These are phyloP conservation scores for Trichophyton equinum DNA, from an alignment of 2,329 filamentous ascomycete species.

Conservation along the genomic window DNA sequence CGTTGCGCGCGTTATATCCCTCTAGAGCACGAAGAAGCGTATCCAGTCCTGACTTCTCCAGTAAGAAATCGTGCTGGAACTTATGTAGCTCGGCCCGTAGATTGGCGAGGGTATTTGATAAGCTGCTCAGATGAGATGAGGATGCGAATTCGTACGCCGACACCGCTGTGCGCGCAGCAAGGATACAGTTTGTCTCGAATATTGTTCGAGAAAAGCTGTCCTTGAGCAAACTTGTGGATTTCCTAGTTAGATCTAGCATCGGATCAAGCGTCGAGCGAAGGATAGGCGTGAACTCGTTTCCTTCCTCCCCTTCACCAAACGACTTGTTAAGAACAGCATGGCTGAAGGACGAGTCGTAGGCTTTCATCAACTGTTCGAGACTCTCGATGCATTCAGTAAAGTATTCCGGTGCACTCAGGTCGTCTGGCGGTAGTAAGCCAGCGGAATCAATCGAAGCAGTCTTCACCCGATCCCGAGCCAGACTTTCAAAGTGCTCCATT, in stretches of 20 bases:
- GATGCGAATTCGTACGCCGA: conserved; percentile 48
- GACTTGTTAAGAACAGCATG: conserved; percentile 32
- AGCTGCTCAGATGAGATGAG: conserved; percentile 43
- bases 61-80: conserved; percentile 60
- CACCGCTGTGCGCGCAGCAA: conserved; percentile 29
- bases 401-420: conserved; percentile 69
- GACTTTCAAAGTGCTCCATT: conserved; percentile 65
- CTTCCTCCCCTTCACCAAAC: conserved; percentile 47
- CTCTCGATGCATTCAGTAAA: conserved; percentile 67
- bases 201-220: conserved; percentile 35
- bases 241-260: conserved; percentile 55
- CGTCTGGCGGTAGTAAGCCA: conserved; percentile 54
- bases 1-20: conserved; percentile 21
- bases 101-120: conserved; percentile 41
- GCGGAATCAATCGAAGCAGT: conserved; percentile 62
- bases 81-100: conserved; percentile 44
- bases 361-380: conserved; percentile 66
- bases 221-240: conserved; percentile 35
- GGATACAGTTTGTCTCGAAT: conserved; percentile 37
- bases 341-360: conserved; percentile 67
- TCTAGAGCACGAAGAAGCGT: conserved; percentile 48
- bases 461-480: conserved; percentile 58
- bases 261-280: conserved; percentile 73
- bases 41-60: conserved; percentile 60
- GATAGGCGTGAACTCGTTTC: conserved; percentile 61